phyloP scores from a whole-genome alignment of 139 green algal genomes.

The Chloropicon primus region DNA sequence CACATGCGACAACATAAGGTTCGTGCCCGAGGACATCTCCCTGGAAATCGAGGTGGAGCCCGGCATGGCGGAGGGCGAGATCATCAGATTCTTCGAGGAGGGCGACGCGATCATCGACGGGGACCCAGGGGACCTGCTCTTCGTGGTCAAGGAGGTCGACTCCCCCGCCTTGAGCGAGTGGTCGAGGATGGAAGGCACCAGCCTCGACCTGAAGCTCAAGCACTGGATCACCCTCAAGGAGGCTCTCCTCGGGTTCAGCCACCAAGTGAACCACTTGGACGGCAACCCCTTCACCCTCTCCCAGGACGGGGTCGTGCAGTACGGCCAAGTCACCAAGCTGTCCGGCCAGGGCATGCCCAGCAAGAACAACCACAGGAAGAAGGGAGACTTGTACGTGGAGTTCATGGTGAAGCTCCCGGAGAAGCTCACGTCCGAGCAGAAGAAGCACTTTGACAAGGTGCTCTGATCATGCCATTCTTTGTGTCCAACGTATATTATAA shows the following conservation, averaged over 20 bases:
- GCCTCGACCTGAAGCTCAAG: conserved; percentile 13
- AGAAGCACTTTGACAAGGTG: conserved; percentile 11
- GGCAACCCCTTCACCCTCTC: conserved; percentile 55
- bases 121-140: conserved; percentile 84
- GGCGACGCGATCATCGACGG: conserved; percentile 86
- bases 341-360: conserved; percentile 61
- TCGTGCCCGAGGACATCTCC: conserved; percentile 52
- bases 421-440: conserved; percentile 55
- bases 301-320: conserved; percentile 1
- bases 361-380: conserved; percentile 10
- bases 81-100: conserved; percentile 83
- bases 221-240: conserved; percentile 69
- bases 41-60: conserved; percentile 83
- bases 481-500: too few relatives aligned
- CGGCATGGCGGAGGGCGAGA: conserved; percentile 67
- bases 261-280: conserved; percentile 79
- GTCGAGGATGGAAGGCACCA: conserved; percentile 16
- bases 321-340: conserved; percentile 42
- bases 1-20: conserved; percentile 79
- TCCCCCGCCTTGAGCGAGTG: conserved; percentile 13
- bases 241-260: conserved; percentile 69
- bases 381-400: conserved; percentile 65
- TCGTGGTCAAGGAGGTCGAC: conserved; percentile 6
- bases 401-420: conserved; percentile 70
- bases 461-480: too few relatives aligned